These are phyloP conservation scores for Alternaria novae-zelandiae DNA, from an alignment of 2,329 filamentous ascomycete species.

Conservation along the genomic window DNA sequence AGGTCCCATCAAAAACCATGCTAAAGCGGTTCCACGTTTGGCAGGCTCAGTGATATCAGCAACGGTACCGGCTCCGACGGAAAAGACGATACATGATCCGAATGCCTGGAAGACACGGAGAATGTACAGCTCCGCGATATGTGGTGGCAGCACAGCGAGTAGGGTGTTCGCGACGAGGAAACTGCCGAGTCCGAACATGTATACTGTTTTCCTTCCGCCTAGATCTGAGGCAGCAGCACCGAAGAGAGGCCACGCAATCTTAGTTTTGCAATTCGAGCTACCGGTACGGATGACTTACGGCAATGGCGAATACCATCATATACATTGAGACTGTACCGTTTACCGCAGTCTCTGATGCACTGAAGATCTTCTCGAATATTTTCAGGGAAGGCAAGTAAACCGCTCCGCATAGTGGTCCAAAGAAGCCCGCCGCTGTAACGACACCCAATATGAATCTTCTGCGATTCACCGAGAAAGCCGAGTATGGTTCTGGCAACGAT, in stretches of 20 bases:
- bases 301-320: constrained; percentile 54
- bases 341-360: constrained; percentile 44
- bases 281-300: constrained; percentile 18
- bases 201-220: constrained; percentile 51
- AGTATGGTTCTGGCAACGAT: constrained; percentile 39
- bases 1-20: constrained; percentile 53
- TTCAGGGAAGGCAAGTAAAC: constrained; percentile 54
- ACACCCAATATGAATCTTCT: constrained; percentile 49
- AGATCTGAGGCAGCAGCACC: constrained; percentile 51
- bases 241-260: constrained; percentile 45
- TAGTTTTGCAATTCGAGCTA: neutral
- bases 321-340: constrained; percentile 56
- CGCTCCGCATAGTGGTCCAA: constrained; percentile 54
- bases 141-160: constrained; percentile 49
- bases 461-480: constrained; percentile 47
- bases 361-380: constrained; percentile 48
- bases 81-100: constrained; percentile 52
- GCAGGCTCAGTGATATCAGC: constrained; percentile 52
- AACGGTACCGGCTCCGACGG: constrained; percentile 54
- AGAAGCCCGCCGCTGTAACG: constrained; percentile 52
- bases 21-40: constrained; percentile 50
- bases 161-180: constrained; percentile 51
- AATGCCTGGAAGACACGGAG: constrained; percentile 53
- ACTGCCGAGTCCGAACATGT: constrained; percentile 50
- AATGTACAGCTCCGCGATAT: constrained; percentile 48